phyloP scores from a whole-genome alignment of 768 basidiomycete species.

The Leucogyrophana mollusca region DNA sequence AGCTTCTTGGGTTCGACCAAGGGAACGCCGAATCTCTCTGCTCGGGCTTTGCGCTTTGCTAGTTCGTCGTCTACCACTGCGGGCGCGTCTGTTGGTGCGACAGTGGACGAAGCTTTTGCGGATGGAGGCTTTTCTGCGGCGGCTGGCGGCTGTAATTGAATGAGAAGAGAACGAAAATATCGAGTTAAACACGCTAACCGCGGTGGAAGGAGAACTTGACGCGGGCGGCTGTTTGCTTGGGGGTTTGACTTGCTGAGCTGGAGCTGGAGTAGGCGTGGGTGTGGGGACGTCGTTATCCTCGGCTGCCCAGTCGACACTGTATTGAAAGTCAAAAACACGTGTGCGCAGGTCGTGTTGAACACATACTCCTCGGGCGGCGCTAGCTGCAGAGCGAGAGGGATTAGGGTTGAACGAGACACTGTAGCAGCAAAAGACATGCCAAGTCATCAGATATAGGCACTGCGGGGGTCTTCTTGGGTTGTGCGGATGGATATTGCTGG shows the following conservation, averaged over 20 bases:
- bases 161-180: neutral
- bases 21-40: slow-evolving; percentile 71
- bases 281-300: slow-evolving; percentile 21
- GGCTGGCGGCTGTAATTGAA: slow-evolving; percentile 3
- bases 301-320: slow-evolving; percentile 43
- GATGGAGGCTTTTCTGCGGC: slow-evolving; percentile 3
- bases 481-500: slow-evolving; percentile 32
- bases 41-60: slow-evolving; percentile 58
- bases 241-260: slow-evolving; percentile 1
- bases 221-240: slow-evolving; percentile 7
- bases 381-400: slow-evolving; percentile 18
- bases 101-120: slow-evolving; percentile 3
- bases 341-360: neutral
- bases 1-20: slow-evolving; percentile 43
- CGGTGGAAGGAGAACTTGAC: neutral
- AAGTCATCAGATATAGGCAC: slow-evolving; percentile 24
- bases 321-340: slow-evolving; percentile 6
- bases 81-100: slow-evolving; percentile 1
- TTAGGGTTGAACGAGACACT: slow-evolving; percentile 1
- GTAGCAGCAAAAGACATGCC: slow-evolving; percentile 12
- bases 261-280: slow-evolving; percentile 10
- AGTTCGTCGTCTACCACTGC: slow-evolving; percentile 43
- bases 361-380: slow-evolving; percentile 32
- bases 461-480: slow-evolving; percentile 13
- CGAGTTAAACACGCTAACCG: slow-evolving; percentile 1